Evolutionary conservation across 768 basidiomycete species (phyloP).

Genomic region (Scleroderma bovista): DNA sequence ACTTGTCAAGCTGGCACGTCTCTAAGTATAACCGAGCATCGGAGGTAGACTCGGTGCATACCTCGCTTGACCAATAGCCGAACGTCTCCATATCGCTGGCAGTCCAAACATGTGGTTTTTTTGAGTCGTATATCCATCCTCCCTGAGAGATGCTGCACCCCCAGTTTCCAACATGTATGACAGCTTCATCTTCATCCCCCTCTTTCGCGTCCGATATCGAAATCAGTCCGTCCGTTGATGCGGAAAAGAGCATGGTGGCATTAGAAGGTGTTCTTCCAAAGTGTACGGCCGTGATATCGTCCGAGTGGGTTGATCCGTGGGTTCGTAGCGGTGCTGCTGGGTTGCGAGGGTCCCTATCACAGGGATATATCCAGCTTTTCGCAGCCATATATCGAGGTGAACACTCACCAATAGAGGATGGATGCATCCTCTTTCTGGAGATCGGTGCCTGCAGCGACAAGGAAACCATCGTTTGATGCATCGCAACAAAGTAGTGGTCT

Average conservation of each 20-base stretch:
- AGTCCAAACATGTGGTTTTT: conserved; percentile 60
- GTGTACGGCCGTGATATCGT: conserved; percentile 79
- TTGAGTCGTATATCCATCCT: conserved; percentile 49
- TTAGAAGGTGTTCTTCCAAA: conserved; percentile 38
- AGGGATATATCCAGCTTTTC: not conserved
- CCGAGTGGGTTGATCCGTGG: conserved; percentile 88
- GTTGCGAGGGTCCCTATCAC: conserved; percentile 76
- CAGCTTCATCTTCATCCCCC: conserved; percentile 84
- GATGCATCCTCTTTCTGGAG: conserved; percentile 75
- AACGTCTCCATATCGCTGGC: conserved; percentile 95
- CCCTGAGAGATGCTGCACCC: conserved; percentile 75
- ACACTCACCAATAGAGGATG: conserved; percentile 73
- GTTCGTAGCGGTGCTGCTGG: conserved; percentile 61
- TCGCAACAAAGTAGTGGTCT: conserved; percentile 60
- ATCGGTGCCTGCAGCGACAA: conserved; percentile 80
- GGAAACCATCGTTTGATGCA: conserved; percentile 60
- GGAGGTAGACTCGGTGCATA: conserved; percentile 19
- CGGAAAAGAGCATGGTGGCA: conserved; percentile 59
- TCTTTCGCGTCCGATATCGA: conserved; percentile 68
- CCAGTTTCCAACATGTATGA: conserved; percentile 78
- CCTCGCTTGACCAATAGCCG: conserved; percentile 76
- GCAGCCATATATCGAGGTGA: too few relatives aligned
- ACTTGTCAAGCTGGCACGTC: conserved; percentile 51
- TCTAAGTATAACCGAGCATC: not conserved
- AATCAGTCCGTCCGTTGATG: conserved; percentile 80